Evolutionary conservation across 2,329 filamentous ascomycete species (phyloP).

Genomic region (Lecanicillium sp.): DNA sequence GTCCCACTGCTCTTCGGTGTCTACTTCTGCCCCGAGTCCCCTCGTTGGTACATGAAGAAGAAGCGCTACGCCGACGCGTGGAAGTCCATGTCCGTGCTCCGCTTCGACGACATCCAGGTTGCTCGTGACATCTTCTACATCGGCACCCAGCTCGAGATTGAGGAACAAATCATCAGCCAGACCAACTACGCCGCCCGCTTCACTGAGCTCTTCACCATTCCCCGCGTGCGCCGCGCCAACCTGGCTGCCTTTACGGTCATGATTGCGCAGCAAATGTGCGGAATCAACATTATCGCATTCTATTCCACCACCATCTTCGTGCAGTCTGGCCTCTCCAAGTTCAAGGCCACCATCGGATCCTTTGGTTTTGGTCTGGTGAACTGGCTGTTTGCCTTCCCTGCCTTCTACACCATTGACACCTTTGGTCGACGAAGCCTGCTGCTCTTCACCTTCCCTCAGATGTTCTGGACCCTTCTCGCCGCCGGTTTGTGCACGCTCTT

Average conservation of each 20-base stretch:
- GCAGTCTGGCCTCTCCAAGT: constrained; percentile 47
- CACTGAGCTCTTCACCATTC: constrained; percentile 59
- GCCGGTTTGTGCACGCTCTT: constrained; percentile 47
- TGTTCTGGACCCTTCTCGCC: constrained; percentile 32
- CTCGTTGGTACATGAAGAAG: constrained; percentile 62
- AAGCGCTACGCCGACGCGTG: constrained; percentile 54
- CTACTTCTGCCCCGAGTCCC: constrained; percentile 59
- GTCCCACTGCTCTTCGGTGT: constrained; percentile 51
- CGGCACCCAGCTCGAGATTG: constrained; percentile 55
- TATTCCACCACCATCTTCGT: constrained; percentile 60
- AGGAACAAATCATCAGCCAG: constrained; percentile 39
- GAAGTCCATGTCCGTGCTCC: constrained; percentile 42
- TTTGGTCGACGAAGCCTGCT: constrained; percentile 46
- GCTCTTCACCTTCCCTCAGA: constrained; percentile 34
- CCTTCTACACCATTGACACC: constrained; percentile 52
- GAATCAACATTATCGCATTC: constrained; percentile 68
- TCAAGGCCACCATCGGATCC: constrained; percentile 49
- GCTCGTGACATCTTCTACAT: constrained; percentile 59
- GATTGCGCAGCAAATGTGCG: constrained; percentile 68
- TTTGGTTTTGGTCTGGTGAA: constrained; percentile 52
- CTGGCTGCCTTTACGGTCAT: constrained; percentile 73
- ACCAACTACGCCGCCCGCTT: constrained; percentile 56
- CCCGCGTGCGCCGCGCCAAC: constrained; percentile 65
- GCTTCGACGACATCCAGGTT: constrained; percentile 48
- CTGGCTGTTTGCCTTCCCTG: constrained; percentile 51